A percentile compares a stretch with the other conserved stretches of the same genome.
Conservation (phyloP, 2,329 filamentous ascomycete species). For the Saccharata proteae region DNA sequence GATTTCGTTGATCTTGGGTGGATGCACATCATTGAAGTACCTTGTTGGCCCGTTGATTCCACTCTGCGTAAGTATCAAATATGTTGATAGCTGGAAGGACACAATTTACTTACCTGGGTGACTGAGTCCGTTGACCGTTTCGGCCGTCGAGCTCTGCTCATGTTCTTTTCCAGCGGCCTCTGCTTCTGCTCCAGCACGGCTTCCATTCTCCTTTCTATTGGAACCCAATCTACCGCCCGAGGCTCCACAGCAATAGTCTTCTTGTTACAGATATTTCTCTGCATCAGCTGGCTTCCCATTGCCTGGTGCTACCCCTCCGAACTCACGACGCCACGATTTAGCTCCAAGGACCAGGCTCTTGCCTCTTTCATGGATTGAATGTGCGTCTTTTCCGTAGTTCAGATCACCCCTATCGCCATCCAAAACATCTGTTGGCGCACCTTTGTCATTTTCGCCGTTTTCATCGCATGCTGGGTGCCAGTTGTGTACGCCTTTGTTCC, state of each 20-base stretch:
- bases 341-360: constrained; percentile 29
- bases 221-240: constrained; percentile 21
- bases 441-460: constrained; percentile 27
- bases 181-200: constrained; percentile 31
- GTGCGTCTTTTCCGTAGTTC: constrained; percentile 19
- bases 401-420: constrained; percentile 28
- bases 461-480: constrained; percentile 29
- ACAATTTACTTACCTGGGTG: too few species aligned
- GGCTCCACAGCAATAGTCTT: constrained; percentile 34
- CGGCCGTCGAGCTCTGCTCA: constrained; percentile 29
- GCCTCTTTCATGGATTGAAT: constrained; percentile 15
- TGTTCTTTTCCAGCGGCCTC: constrained; percentile 29
- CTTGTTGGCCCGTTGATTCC: constrained; percentile 30
- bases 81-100: neutral
- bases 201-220: constrained; percentile 26
- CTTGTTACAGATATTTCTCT: constrained; percentile 34
- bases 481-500: constrained; percentile 54
- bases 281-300: constrained; percentile 31
- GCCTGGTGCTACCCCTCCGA: constrained; percentile 34
- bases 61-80: constrained; percentile 11
- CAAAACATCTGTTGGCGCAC: constrained; percentile 25
- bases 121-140: constrained; percentile 28
- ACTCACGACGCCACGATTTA: constrained; percentile 29
- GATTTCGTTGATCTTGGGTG: constrained; percentile 42
- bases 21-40: constrained; percentile 29